Conservation (phyloP, 1,284 basidiomycete species). For the Clitocybe nebularis region DNA sequence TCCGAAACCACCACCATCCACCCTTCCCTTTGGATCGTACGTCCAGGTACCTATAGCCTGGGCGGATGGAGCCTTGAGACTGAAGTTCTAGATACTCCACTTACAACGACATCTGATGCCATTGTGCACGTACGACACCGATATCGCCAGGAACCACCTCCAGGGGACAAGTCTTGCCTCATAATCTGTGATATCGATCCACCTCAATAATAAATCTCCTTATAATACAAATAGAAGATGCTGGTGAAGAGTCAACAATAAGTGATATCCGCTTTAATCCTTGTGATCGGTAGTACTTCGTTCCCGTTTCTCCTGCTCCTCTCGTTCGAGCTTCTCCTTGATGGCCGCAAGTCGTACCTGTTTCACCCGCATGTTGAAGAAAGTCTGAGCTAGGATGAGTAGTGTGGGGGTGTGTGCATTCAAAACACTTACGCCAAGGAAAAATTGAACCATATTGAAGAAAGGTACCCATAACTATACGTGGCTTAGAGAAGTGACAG, state of each 20-base stretch:
- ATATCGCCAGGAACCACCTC: constrained; percentile 48
- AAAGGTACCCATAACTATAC: constrained; percentile 69
- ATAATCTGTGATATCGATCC: constrained; percentile 34
- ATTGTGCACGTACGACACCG: constrained; percentile 34
- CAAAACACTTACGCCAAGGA: constrained; percentile 45
- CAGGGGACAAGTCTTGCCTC: constrained; percentile 37
- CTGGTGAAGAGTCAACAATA: no score
- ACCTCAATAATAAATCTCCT: constrained; percentile 17
- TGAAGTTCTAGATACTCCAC: constrained; percentile 44
- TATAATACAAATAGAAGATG: constrained; percentile 1
- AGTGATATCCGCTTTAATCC: constrained; percentile 4
- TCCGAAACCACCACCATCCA: constrained; percentile 37
- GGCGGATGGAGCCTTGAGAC: constrained; percentile 64
- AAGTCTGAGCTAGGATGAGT: constrained; percentile 42
- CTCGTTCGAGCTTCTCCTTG: constrained; percentile 44
- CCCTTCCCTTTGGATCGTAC: constrained; percentile 53
- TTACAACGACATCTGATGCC: constrained; percentile 20
- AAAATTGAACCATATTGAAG: constrained; percentile 68
- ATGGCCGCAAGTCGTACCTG: constrained; percentile 50
- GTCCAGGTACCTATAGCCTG: constrained; percentile 63
- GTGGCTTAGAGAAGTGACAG: constrained; percentile 4
- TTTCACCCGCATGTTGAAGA: constrained; percentile 71
- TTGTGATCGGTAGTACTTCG: not conserved
- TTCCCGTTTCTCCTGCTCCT: constrained; percentile 27
- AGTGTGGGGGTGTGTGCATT: constrained; percentile 6